These are phyloP conservation scores for Hortaea werneckii DNA, from an alignment of 2,329 filamentous ascomycete genomes.

Conservation along the genomic window DNA sequence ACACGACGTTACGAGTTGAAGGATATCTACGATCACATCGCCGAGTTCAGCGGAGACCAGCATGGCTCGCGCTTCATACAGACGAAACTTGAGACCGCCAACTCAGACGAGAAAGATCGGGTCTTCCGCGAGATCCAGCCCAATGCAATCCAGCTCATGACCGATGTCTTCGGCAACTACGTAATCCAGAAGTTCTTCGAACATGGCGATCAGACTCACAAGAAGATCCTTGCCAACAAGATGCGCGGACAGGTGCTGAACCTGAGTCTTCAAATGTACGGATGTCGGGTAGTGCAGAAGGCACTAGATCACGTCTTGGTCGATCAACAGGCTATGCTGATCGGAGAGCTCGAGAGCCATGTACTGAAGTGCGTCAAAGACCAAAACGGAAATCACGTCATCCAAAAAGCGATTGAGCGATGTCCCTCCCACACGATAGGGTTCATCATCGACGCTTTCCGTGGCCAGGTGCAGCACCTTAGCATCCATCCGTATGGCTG, in stretches of 20 bases:
- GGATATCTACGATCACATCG: conserved; percentile 77
- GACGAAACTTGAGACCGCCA: conserved; percentile 79
- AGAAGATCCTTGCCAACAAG: conserved; percentile 70
- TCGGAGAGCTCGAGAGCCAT: conserved; percentile 69
- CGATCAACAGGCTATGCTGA: conserved; percentile 79
- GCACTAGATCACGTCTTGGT: conserved; percentile 81
- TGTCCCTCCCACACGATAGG: conserved; percentile 68
- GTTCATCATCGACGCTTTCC: conserved; percentile 76
- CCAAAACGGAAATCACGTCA: conserved; percentile 90
- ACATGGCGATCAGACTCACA: conserved; percentile 87
- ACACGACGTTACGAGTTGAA: conserved; percentile 70
- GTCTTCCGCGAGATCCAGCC: conserved; percentile 79
- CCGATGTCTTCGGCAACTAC: conserved; percentile 95
- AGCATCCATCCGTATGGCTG: conserved; percentile 79
- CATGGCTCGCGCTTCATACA: conserved; percentile 94
- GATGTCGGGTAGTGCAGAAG: conserved; percentile 92
- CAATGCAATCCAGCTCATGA: conserved; percentile 83
- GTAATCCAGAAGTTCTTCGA: conserved; percentile 98
- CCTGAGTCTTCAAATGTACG: conserved; percentile 81
- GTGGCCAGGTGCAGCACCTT: conserved; percentile 61
- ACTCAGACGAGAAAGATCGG: conserved; percentile 89
- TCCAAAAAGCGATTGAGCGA: conserved; percentile 84
- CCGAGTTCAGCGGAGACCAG: conserved; percentile 93
- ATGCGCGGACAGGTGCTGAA: conserved; percentile 79
- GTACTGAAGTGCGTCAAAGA: conserved; percentile 72